These are phyloP conservation scores for Neurospora cerealis DNA, from an alignment of 495 filamentous ascomycete species.

Conservation along the genomic window DNA sequence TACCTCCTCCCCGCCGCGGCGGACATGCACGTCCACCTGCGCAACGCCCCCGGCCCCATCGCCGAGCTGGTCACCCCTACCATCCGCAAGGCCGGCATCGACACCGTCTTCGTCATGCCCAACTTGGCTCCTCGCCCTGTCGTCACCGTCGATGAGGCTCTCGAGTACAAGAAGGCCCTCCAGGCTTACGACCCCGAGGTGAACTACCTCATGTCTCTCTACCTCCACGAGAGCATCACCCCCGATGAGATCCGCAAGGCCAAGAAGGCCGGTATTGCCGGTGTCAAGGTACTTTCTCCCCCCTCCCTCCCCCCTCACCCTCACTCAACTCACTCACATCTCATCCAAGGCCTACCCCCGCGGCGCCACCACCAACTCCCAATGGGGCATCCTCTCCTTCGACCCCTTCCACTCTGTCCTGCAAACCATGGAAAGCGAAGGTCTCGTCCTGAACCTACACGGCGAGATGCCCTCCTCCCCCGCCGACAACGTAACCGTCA, in stretches of 20 bases:
- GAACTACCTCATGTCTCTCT: conserved; percentile 82
- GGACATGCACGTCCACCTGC: conserved; percentile 53
- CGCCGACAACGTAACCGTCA: conserved; percentile 58
- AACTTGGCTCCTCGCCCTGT: conserved; percentile 51
- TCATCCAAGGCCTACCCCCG: conserved; percentile 11
- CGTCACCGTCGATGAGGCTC: conserved; percentile 60
- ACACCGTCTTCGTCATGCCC: conserved; percentile 62
- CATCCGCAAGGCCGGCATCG: conserved; percentile 57
- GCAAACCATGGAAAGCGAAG: conserved; percentile 54
- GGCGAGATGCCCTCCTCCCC: conserved; percentile 48
- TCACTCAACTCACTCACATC: not conserved
- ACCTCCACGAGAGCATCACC: conserved; percentile 60
- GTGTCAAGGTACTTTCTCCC: conserved; percentile 52
- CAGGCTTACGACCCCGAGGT: conserved; percentile 60
- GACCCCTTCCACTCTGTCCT: conserved; percentile 61
- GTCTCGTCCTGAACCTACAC: conserved; percentile 49
- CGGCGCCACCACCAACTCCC: conserved; percentile 77
- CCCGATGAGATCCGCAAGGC: conserved; percentile 70
- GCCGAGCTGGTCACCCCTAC: conserved; percentile 73
- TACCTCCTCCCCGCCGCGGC: conserved; percentile 61
- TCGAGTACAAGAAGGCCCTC: conserved; percentile 63
- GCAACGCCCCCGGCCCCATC: conserved; percentile 59
- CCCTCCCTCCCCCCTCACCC: not conserved
- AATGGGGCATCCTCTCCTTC: conserved; percentile 68
- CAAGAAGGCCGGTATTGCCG: conserved; percentile 50